phyloP scores from a whole-genome alignment of 768 basidiomycete genomes.

The Leucosporidium creatinivorum region DNA sequence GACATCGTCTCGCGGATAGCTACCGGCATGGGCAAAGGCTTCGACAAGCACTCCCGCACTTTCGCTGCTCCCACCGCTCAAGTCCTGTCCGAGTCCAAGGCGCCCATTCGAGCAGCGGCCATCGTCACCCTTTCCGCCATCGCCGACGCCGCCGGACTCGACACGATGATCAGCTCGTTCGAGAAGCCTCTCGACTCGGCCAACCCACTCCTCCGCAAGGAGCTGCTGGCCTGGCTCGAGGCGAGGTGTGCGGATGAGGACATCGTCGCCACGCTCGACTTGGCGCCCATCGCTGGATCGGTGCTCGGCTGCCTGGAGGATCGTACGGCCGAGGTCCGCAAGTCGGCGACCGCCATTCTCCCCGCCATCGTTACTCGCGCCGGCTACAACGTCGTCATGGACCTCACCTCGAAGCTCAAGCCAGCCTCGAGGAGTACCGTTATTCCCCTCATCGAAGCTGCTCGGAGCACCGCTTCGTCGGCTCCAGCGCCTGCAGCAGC shows the following conservation, averaged over 20 bases:
- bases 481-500: conserved; percentile 39
- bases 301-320: conserved; percentile 80
- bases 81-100: conserved; percentile 88
- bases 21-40: conserved; percentile 87
- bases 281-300: conserved; percentile 59
- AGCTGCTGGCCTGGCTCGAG: conserved; percentile 70
- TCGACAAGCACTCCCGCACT: conserved; percentile 78
- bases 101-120: conserved; percentile 70
- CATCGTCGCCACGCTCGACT: conserved; percentile 53
- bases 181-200: conserved; percentile 66
- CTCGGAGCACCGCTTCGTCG: conserved; percentile 48
- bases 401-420: conserved; percentile 77
- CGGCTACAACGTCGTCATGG: conserved; percentile 78
- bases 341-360: conserved; percentile 74
- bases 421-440: conserved; percentile 81
- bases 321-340: conserved; percentile 81
- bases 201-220: conserved; percentile 80
- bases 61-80: conserved; percentile 69
- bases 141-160: conserved; percentile 71
- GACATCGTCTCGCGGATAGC: conserved; percentile 86
- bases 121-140: conserved; percentile 73
- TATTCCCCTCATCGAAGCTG: conserved; percentile 79
- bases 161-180: conserved; percentile 69
- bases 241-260: conserved; percentile 47
- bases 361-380: conserved; percentile 64